phyloP scores from a whole-genome alignment of 768 basidiomycete genomes.

The Dentipellis fragilis region DNA sequence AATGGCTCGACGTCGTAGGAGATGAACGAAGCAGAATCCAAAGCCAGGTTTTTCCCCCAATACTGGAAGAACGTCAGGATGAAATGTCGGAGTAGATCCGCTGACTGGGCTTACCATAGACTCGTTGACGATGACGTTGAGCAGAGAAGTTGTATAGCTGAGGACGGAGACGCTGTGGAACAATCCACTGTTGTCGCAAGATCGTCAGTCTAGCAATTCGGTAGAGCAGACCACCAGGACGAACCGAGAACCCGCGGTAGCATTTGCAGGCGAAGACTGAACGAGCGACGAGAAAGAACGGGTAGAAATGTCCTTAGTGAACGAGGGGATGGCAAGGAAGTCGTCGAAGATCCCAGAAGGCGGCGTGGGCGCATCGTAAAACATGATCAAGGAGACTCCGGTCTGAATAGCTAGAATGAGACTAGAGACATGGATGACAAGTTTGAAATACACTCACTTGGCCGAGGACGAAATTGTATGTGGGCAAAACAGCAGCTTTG shows the following conservation, averaged over 20 bases:
- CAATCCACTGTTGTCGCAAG: neutral
- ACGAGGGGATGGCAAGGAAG: slow-evolving; percentile 4
- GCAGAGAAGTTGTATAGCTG: neutral
- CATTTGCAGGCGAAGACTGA: neutral
- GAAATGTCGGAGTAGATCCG: neutral
- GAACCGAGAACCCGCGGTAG: neutral
- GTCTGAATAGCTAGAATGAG: neutral
- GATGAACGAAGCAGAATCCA: neutral
- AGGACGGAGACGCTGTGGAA: neutral
- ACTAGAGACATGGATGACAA: neutral
- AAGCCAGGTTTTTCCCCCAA: neutral
- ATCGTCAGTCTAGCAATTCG: neutral
- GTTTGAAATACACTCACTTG: neutral
- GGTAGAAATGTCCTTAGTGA: neutral
- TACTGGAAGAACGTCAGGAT: neutral
- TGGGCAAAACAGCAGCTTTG: slow-evolving; percentile 4
- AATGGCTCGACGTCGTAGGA: slow-evolving; percentile 9
- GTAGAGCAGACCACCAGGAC: neutral
- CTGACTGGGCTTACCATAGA: neutral
- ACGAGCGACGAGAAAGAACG: slow-evolving; percentile 3
- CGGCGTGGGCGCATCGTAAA: slow-evolving; percentile 14
- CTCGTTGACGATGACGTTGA: neutral
- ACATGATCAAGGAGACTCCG: slow-evolving; percentile 4
- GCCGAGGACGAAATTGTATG: neutral
- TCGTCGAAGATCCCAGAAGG: slow-evolving; percentile 14